phyloP scores from a whole-genome alignment of 345 rosid species.

The Sisymbrium altissimum region DNA sequence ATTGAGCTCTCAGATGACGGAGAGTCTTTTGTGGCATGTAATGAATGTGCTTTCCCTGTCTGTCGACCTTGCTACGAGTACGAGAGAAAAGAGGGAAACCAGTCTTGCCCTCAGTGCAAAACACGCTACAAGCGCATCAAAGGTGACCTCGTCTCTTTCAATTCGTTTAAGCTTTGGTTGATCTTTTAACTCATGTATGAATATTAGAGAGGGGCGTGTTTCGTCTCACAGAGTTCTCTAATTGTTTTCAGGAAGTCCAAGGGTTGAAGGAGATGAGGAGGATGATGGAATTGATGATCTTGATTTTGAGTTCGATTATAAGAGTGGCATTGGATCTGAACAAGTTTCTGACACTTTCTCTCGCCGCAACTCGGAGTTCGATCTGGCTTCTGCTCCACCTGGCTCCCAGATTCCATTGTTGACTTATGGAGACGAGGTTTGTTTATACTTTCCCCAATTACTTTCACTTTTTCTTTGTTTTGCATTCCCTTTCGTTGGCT shows the following conservation, averaged over 20 bases:
- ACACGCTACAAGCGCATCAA: slow-evolving; percentile 83
- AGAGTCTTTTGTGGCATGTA: slow-evolving; percentile 92
- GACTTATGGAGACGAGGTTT: slow-evolving; percentile 71
- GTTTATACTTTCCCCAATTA: neutral
- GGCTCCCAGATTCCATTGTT: slow-evolving; percentile 60
- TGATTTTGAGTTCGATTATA: slow-evolving; percentile 62
- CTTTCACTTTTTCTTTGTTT: neutral
- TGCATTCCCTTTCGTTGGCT: neutral
- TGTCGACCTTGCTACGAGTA: slow-evolving; percentile 91
- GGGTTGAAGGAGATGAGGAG: slow-evolving; percentile 85
- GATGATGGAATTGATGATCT: slow-evolving; percentile 79
- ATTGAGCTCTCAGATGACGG: slow-evolving; percentile 62
- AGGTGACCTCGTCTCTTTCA: slow-evolving; percentile 37
- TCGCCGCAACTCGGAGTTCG: slow-evolving; percentile 50
- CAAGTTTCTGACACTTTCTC: slow-evolving; percentile 47
- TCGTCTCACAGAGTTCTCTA: neutral
- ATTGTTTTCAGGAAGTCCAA: slow-evolving; percentile 51
- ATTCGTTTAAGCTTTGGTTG: neutral
- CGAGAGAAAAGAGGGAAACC: slow-evolving; percentile 92
- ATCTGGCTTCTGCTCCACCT: slow-evolving; percentile 53
- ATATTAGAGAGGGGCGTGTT: neutral
- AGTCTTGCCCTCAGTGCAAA: slow-evolving; percentile 91
- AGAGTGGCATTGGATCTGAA: slow-evolving; percentile 38
- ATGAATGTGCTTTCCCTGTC: slow-evolving; percentile 97
- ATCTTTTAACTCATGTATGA: neutral